phyloP scores from a whole-genome alignment of 2,329 filamentous ascomycete genomes.

The Claviceps humidiphila region DNA sequence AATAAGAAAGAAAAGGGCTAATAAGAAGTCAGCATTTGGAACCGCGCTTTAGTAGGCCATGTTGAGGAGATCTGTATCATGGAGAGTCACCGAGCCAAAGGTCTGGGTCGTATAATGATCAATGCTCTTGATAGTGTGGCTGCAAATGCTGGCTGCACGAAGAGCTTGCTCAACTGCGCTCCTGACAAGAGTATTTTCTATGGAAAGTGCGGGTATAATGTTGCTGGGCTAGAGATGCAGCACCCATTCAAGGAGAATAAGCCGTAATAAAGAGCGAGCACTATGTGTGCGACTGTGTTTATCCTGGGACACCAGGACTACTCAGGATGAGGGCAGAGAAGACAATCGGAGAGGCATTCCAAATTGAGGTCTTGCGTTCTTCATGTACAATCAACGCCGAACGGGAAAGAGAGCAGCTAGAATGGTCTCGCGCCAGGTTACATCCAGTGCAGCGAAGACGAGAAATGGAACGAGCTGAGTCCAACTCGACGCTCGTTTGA shows the following conservation, averaged over 20 bases:
- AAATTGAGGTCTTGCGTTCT: too few relatives aligned
- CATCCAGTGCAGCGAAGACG: too few relatives aligned
- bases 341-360: too few relatives aligned
- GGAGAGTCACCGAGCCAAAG: constrained; percentile 70
- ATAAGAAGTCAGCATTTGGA: constrained; percentile 40
- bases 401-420: too few relatives aligned
- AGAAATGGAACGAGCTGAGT: too few relatives aligned
- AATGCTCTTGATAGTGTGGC: constrained; percentile 64
- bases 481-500: too few relatives aligned
- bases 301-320: too few relatives aligned
- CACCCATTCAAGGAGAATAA: constrained; percentile 2
- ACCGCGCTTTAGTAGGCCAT: constrained; percentile 58
- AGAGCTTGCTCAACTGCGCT: constrained; percentile 68
- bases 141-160: constrained; percentile 63
- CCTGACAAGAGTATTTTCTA: constrained; percentile 72
- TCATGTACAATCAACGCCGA: too few relatives aligned
- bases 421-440: too few relatives aligned
- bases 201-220: constrained; percentile 19
- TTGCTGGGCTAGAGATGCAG: constrained; percentile 11
- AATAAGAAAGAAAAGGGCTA: neutral
- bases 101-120: constrained; percentile 63
- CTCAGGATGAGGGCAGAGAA: too few relatives aligned
- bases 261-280: neutral
- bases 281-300: neutral
- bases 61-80: constrained; percentile 77